Conservation (phyloP, 106 monocot genomes). For the Vanilla planifolia region DNA sequence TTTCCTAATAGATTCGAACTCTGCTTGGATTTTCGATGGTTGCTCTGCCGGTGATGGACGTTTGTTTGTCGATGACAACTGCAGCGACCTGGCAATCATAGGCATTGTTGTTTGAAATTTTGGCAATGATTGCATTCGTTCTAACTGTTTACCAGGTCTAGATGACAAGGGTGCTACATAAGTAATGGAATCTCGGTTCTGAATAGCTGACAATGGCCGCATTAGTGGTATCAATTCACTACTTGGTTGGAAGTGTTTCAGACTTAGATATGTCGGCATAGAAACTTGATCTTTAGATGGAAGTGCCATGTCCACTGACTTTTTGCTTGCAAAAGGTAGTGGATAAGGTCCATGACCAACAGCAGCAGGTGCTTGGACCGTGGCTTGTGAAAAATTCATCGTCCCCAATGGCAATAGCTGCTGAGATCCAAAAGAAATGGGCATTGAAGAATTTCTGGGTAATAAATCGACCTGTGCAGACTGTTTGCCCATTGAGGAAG, state of each 20-base stretch:
- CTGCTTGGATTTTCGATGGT: slow-evolving; percentile 27
- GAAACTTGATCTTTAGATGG: slow-evolving; percentile 9
- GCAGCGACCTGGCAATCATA: slow-evolving; percentile 15
- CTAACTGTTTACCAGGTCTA: slow-evolving; percentile 22
- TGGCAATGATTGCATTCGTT: slow-evolving; percentile 26
- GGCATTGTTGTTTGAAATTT: slow-evolving; percentile 22
- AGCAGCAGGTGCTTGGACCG: slow-evolving; percentile 9
- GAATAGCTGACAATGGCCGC: slow-evolving; percentile 6
- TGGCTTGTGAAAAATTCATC: slow-evolving; percentile 10
- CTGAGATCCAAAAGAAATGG: slow-evolving; percentile 25
- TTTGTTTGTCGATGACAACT: slow-evolving; percentile 31
- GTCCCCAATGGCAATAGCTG: slow-evolving; percentile 14
- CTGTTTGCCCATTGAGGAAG: slow-evolving; percentile 30
- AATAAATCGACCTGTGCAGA: slow-evolving; percentile 26
- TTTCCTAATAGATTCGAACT: slow-evolving; percentile 63
- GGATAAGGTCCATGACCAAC: slow-evolving; percentile 21
- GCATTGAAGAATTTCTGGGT: slow-evolving; percentile 14
- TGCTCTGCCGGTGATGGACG: slow-evolving; percentile 17
- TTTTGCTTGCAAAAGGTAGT: slow-evolving; percentile 15
- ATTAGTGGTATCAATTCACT: slow-evolving; percentile 10
- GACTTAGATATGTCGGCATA: slow-evolving; percentile 11
- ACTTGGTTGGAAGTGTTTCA: slow-evolving; percentile 8
- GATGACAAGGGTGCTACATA: slow-evolving; percentile 11
- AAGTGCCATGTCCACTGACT: slow-evolving; percentile 19
- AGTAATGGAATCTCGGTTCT: slow-evolving; percentile 15